These are phyloP conservation scores for Fusarium musae DNA, from an alignment of 2,329 filamentous ascomycete species.

Conservation along the genomic window DNA sequence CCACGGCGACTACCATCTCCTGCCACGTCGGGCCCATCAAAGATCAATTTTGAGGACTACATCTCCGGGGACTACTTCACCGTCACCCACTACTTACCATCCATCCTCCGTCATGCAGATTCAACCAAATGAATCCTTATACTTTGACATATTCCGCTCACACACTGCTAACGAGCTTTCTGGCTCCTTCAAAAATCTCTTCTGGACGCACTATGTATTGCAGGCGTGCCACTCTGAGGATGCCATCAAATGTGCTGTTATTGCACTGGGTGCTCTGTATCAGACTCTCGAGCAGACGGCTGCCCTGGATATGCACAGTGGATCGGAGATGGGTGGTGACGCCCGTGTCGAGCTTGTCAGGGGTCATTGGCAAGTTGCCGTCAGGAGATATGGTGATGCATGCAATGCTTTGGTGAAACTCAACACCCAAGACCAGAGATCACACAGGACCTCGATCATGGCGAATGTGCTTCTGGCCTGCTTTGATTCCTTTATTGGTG, in stretches of 20 bases:
- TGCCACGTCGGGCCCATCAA: slow-evolving; percentile 48
- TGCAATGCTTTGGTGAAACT: slow-evolving; percentile 61
- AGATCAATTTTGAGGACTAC: slow-evolving; percentile 30
- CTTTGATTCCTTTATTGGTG: slow-evolving; percentile 74
- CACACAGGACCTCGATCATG: slow-evolving; percentile 68
- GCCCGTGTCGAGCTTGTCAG: slow-evolving; percentile 49
- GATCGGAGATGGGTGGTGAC: slow-evolving; percentile 20
- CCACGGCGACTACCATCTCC: slow-evolving; percentile 44
- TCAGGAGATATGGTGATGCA: slow-evolving; percentile 69
- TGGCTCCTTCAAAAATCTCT: slow-evolving; percentile 73
- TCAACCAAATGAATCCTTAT: slow-evolving; percentile 63
- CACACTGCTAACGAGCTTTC: slow-evolving; percentile 72
- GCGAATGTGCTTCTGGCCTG: slow-evolving; percentile 73
- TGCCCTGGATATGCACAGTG: slow-evolving; percentile 57
- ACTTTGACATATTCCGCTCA: slow-evolving; percentile 70
- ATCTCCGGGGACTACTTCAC: slow-evolving; percentile 41
- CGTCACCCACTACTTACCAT: slow-evolving; percentile 52
- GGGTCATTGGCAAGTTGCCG: slow-evolving; percentile 68
- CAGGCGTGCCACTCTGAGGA: slow-evolving; percentile 71
- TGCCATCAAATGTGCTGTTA: slow-evolving; percentile 72
- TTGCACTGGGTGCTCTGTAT: slow-evolving; percentile 74
- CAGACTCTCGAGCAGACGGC: slow-evolving; percentile 71
- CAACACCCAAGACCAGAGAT: slow-evolving; percentile 55
- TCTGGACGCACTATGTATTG: slow-evolving; percentile 72
- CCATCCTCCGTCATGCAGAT: slow-evolving; percentile 60